Base-by-base conservation (phyloP, 192 early-diverging fungal genomes). In the Coemansia sp. region DNA sequence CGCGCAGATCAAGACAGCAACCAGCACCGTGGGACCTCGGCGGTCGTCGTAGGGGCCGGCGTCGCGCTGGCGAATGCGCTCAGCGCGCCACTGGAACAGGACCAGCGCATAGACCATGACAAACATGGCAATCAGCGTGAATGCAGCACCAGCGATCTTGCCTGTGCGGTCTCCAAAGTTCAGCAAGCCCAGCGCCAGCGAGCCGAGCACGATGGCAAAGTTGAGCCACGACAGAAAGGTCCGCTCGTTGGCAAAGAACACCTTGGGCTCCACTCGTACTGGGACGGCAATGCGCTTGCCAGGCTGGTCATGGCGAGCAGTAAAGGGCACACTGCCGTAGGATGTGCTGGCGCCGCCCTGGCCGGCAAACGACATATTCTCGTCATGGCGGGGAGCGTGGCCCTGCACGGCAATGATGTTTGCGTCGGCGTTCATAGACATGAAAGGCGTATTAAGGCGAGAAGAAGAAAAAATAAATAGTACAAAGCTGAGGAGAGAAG, bases 181-280 rank as follows among this genome's bases (percentile, higher is more conserved):
- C 41, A 93, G 70, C 55, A 93, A 66, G 1, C 90, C 89, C 39
- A 93, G 84, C n/a, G 88, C 89, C 23, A 93, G 79, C 21, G 88
- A 88, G 12, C 89, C 90, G 38, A 93, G 72, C 12, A 93, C 83
- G 36, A 90, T 88, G 8, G 90, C 85, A 75, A 94, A 93, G 68
- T 92, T 90, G 41, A 94, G 83, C 93, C 93, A 96, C 4, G 93
- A 89, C 41, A 95, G 78, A 60, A 95, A 94, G 1, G 94, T 96
- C 20, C 94, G 86, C 78, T 96, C 94, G 70, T 97, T 97, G 34
- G 94, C 94, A 76, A 97, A 95, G 72, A 94, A 95, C 12, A 95
- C 91, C 65, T 97, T 97, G 61, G 93, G 93, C 42, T 94, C 91
- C n/a, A 93, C 85, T 7, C 90, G 85, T 34, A 89, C 83, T 47